Evolutionary conservation across 2,329 filamentous ascomycete genomes (phyloP), one percentile per base, ranked within the genome.

Genomic region (Chaetomium globosum): DNA sequence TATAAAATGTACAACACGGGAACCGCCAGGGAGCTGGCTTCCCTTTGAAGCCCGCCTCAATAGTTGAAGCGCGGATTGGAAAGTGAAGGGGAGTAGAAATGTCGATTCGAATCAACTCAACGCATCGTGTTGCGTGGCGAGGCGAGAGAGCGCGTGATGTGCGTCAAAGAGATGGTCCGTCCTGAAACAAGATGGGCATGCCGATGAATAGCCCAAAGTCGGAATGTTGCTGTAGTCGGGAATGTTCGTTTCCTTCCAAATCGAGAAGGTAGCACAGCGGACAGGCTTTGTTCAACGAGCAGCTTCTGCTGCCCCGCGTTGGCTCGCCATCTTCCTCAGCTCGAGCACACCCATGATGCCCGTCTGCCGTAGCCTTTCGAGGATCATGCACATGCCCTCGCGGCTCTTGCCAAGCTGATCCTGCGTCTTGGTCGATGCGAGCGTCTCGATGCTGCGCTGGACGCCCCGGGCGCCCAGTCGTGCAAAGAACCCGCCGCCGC

Each of bases 311-410:
- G 67, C 46, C 48, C 60, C 64, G 13, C 70, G 62, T 61, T 80
- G 78, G 63, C 76, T 76, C 43, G 80, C 76, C 61, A 76, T 75
- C 62, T 84, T 80, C 69, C 84, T 77, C 58, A 83, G 80, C 74
- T 87, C 85, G 39, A 87, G 75, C 33, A 87, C 83, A 48, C 83
- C 82, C 63, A 86, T 83, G 64, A 86, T 81, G 33, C 84, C 83
- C 49, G 81, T 85, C 75, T 85, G 84, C 56, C 85, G 81, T 60
- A 87, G 78, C 56, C 91, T 82, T 76, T 93, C 89, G 26, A 95
- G 81, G 9, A 95, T 91, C 46, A 93, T 86, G 64, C 86, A 87
- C 91, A 95, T 94, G 57, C 91, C 91, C 75, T 93, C 89, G 58
- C 89, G 87, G 71, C 90, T 91, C 79, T 93, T 93, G 59, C 89